phyloP scores from a whole-genome alignment of 2,329 filamentous ascomycete genomes.

The Colletotrichum sp. region DNA sequence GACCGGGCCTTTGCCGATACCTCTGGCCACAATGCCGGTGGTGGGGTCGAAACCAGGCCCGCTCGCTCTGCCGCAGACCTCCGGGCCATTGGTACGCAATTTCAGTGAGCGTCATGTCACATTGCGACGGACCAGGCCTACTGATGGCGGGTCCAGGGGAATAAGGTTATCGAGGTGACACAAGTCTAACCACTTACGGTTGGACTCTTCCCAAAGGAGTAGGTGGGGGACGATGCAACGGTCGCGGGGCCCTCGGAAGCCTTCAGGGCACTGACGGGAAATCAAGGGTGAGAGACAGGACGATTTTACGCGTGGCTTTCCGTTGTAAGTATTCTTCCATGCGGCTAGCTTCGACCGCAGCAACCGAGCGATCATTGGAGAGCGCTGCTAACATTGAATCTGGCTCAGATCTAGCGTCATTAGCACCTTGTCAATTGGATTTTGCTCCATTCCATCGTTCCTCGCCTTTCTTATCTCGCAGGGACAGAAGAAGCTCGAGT shows the following conservation, averaged over 20 bases:
- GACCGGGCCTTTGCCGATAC: neutral
- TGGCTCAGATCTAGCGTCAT: neutral
- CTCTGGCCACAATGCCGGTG: too few relatives aligned
- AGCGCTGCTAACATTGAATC: neutral
- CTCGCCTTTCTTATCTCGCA: neutral
- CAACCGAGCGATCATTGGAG: neutral
- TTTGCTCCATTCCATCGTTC: neutral
- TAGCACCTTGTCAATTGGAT: neutral
- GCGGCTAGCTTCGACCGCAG: neutral
- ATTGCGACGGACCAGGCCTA: too few relatives aligned
- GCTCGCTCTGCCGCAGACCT: neutral
- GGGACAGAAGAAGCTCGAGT: rapidly evolving
- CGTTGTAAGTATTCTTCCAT: neutral
- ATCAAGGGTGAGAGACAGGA: too few relatives aligned
- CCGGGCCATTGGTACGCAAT: neutral
- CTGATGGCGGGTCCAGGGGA: too few relatives aligned
- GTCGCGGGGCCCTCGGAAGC: too few relatives aligned
- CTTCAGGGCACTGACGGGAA: too few relatives aligned
- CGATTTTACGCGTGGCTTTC: neutral
- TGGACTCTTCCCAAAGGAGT: too few relatives aligned
- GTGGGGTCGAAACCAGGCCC: too few relatives aligned
- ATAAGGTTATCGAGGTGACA: too few relatives aligned
- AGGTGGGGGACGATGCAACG: too few relatives aligned
- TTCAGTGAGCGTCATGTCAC: too few relatives aligned
- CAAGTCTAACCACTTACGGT: too few relatives aligned